Evolutionary conservation across 805 yeast species (phyloP).

Genomic region (Nakazawaea sp.): DNA sequence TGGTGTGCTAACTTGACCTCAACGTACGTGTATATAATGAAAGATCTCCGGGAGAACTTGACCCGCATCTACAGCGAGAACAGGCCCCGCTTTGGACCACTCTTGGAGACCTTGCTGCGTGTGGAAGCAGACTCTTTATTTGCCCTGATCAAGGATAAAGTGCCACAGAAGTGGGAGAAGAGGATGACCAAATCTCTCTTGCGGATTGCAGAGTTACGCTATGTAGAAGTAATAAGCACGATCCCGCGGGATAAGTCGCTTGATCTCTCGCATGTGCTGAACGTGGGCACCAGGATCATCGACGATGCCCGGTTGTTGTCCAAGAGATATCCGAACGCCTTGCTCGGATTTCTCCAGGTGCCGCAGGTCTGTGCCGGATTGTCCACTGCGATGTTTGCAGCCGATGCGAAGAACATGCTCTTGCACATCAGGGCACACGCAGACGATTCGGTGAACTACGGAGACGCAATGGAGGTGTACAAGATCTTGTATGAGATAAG

Average conservation of each 20-base stretch:
- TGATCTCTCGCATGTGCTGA: conserved; percentile 18
- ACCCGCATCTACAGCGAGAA: conserved; percentile 31
- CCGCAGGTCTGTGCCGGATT: conserved; percentile 41
- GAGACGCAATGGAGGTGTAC: conserved; percentile 55
- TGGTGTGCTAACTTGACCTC: conserved; percentile 41
- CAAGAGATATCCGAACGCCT: conserved; percentile 51
- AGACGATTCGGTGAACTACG: conserved; percentile 32
- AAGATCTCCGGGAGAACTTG: conserved; percentile 22
- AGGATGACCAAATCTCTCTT: conserved; percentile 28
- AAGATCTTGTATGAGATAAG: conserved; percentile 45
- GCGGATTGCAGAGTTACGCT: conserved; percentile 29
- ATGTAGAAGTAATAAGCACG: conserved; percentile 30
- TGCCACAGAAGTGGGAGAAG: conserved; percentile 19
- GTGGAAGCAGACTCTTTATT: conserved; percentile 32
- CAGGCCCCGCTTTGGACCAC: conserved; percentile 56
- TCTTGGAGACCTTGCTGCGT: conserved; percentile 32
- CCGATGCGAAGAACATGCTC: conserved; percentile 46
- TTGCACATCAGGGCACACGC: conserved; percentile 38
- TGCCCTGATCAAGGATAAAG: background rate
- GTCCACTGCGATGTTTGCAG: conserved; percentile 44
- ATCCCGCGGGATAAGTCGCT: conserved; percentile 44
- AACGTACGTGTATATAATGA: conserved; percentile 40
- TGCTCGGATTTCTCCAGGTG: conserved; percentile 52
- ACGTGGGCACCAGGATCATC: conserved; percentile 48
- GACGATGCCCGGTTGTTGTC: conserved; percentile 43